Percentiles rank a stretch among this genome's conserved stretches.
Evolutionary conservation across 495 filamentous ascomycete species (phyloP).

Genomic region (Penicillium salamii): DNA sequence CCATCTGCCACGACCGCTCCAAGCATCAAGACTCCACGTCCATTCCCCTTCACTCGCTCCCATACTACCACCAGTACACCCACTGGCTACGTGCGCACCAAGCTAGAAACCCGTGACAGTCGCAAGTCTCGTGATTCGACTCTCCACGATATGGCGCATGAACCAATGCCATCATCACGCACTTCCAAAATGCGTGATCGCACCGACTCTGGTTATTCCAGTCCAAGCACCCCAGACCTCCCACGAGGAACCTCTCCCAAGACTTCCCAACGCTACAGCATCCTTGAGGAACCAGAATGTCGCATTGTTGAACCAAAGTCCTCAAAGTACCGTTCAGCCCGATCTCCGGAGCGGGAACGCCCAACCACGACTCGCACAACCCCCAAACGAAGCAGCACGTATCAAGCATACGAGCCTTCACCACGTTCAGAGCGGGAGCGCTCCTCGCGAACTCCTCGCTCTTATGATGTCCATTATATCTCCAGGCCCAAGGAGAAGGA

Average conservation of each 20-base stretch:
- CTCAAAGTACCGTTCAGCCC: conserved; percentile 15
- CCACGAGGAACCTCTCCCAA: conserved; percentile 28
- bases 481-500: conserved; percentile 11
- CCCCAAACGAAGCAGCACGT: conserved; percentile 21
- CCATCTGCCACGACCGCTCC: conserved; percentile 31
- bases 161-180: conserved; percentile 22
- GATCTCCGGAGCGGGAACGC: conserved; percentile 22
- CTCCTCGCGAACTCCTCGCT: conserved; percentile 15
- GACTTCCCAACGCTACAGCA: conserved; percentile 32
- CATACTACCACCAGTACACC: conserved; percentile 30
- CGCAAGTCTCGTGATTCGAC: conserved; percentile 14
- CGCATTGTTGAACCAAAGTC: conserved; percentile 33
- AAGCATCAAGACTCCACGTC: conserved; percentile 22
- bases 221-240: conserved; percentile 39
- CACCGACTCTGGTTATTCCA: conserved; percentile 48
- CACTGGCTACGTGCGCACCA: conserved; percentile 24
- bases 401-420: conserved; percentile 6
- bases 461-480: conserved; percentile 19
- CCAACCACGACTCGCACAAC: conserved; percentile 4
- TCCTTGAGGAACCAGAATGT: conserved; percentile 23
- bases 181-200: conserved; percentile 36
- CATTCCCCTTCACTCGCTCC: conserved; percentile 29
- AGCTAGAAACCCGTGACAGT: conserved; percentile 21
- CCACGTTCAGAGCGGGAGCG: conserved; percentile 16
- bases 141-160: conserved; percentile 24